Evolutionary conservation across 2,329 filamentous ascomycete species (phyloP).

Genomic region (Emmonsiellopsis sp.): DNA sequence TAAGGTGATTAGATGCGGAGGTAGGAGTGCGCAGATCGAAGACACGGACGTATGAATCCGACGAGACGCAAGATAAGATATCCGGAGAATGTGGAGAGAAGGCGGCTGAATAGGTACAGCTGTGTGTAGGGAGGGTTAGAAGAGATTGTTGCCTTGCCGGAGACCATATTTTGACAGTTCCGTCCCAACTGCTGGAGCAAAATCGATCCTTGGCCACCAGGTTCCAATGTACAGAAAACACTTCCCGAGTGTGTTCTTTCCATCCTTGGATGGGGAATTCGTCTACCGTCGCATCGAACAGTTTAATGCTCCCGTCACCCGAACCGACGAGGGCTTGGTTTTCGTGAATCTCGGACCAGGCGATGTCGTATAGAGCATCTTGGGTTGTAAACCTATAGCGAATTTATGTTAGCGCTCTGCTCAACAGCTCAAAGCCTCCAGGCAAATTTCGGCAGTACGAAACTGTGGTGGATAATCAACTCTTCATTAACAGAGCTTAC

Average conservation of each 20-base stretch:
- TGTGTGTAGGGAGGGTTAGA: constrained; percentile 79
- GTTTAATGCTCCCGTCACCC: constrained; percentile 88
- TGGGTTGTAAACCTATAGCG: constrained; percentile 78
- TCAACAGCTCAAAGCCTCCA: not conserved
- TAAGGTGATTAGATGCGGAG: constrained; percentile 79
- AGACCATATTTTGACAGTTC: constrained; percentile 91
- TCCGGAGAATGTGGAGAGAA: constrained; percentile 84
- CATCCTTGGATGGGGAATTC: constrained; percentile 87
- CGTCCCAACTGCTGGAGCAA: constrained; percentile 89
- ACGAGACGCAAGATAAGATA: constrained; percentile 77
- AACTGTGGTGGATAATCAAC: too few relatives aligned
- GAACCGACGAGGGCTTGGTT: constrained; percentile 84
- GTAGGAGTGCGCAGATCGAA: constrained; percentile 87
- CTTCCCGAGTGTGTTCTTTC: constrained; percentile 86
- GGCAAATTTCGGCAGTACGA: too few relatives aligned
- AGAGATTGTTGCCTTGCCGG: constrained; percentile 67
- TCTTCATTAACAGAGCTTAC: constrained; percentile 35
- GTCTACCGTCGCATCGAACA: constrained; percentile 75
- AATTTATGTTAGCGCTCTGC: not conserved
- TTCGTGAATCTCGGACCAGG: constrained; percentile 95
- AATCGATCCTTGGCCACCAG: constrained; percentile 85
- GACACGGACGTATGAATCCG: constrained; percentile 79
- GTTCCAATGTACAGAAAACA: constrained; percentile 90
- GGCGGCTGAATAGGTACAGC: constrained; percentile 85
- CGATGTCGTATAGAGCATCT: constrained; percentile 87